Evolutionary conservation across 306 rosid species (phyloP), one percentile per base, ranked within the genome.

Genomic region (Malus orientalis): DNA sequence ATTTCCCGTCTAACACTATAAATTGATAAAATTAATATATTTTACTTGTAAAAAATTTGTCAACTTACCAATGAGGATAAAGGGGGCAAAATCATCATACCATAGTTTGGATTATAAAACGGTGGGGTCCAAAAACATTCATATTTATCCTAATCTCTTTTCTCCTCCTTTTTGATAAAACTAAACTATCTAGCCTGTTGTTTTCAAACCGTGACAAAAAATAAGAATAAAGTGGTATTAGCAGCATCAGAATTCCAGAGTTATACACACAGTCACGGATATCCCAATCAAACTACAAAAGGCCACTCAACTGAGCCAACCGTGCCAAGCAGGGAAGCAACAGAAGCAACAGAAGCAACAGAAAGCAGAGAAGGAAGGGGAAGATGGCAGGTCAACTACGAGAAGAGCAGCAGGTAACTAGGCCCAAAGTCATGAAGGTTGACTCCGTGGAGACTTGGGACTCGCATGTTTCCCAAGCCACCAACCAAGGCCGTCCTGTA

Each of bases 381-480:
- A 33, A 74, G 75, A 70, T 78, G 85, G 84, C 64, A 81, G 84
- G 84, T 72, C 93, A 84, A 13, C 63, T 11, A 44, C 62, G 47
- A 18, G 59, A 40, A 55, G 91, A 83, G 67, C 83, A 75, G 74
- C 81, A 54, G 65, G 65, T 4, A 38, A 14, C 30, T 25, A 81
- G 77, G 66, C 11, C 97, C 3, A 87, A 58, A 84, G 97, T 84
- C 63, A 83, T 89, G 27, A 84, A 84, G 68, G 85, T 95, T 62
- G 92, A 86, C 57, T 88, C 97, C 30, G 25, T 85, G 82, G 92
- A 87, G 60, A 85, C 97, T 63, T 95, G 99, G 99, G 90, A 90
- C 27, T 78, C 30, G 54, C 33, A 57, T 79, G 61, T 89, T 51
- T 36, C 30, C 59, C 87, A 89, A 62, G 91, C 96, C 80, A 79